Base-by-base conservation (phyloP, 345 rosid species). In the Boechera retrofracta region DNA sequence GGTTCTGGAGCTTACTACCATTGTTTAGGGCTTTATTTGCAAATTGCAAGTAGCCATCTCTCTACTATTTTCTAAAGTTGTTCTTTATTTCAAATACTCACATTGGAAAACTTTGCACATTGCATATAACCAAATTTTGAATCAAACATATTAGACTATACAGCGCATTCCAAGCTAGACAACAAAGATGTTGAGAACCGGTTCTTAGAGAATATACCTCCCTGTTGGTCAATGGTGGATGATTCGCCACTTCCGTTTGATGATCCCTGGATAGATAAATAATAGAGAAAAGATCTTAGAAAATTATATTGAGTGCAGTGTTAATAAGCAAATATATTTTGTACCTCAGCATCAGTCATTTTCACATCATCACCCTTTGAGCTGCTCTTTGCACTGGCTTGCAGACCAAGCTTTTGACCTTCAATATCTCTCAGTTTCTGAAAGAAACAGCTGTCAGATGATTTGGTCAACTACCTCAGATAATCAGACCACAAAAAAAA, bases 341-440 rank as follows among this genome's bases (percentile, higher is more conserved):
- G 67, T 80, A 88, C 98, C 92, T 84, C 94, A 29, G 86, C 90
- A 71, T 89, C 89, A n/a, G 86, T 71, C 94, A 90, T 89, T 83
- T 88, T 94, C 69, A 82, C 83, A 59, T 90, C 92, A 36, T 38
- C 69, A 59, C 83, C 94, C 58, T 90, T 86, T 45, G 88, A 76
- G 72, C 74, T 72, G 24, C 64, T 69, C 71, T 77, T 62, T 55
- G 89, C 79, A 69, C 67, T 81, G 72, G 89, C 82, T 83, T 88
- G 85, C 69, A 92, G 76, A 73, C 98, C 97, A 74, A 85, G 87
- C 82, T 85, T 90, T 81, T 89, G 86, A 64, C 92, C 90, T 72
- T 92, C 98, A 64, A 88, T 91, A 47, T 92, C 90, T 83, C 98
- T 88, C 67, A 92, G 87, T 73, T 81, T 71, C 98, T 92, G 85